These are phyloP conservation scores for Fusarium sp. DNA, from an alignment of 2,329 filamentous ascomycete species.

Conservation along the genomic window DNA sequence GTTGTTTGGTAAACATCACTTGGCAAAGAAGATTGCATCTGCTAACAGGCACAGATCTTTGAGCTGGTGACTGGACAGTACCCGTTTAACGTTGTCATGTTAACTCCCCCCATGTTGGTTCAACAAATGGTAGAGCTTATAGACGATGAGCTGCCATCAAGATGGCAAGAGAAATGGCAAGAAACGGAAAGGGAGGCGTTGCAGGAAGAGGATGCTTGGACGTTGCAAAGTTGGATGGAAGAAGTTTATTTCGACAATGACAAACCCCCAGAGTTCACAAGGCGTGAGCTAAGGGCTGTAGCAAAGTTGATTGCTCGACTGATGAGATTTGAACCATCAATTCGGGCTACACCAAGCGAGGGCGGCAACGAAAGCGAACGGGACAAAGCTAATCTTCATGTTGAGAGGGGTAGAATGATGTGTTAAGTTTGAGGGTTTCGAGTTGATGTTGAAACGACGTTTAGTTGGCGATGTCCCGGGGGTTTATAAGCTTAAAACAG, in stretches of 20 bases:
- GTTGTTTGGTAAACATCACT: constrained; percentile 24
- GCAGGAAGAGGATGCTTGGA: not conserved
- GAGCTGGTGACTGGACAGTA: constrained; percentile 40
- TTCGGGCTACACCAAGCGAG: constrained; percentile 18
- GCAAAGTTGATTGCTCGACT: constrained; percentile 9
- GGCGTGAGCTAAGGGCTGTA: not conserved
- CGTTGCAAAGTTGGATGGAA: constrained; percentile 29
- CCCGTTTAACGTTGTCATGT: constrained; percentile 33
- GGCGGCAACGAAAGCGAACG: not conserved
- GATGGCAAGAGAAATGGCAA: constrained; percentile 28
- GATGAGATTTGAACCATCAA: constrained; percentile 34
- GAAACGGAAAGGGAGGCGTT: not conserved
- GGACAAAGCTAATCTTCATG: not conserved
- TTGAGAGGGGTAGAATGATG: not conserved
- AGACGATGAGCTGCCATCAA: constrained; percentile 15
- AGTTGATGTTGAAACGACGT: not conserved
- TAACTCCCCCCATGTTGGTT: constrained; percentile 16
- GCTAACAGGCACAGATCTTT: constrained; percentile 29
- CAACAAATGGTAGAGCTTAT: constrained; percentile 29
- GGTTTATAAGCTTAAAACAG: not conserved
- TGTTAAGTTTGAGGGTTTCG: too few species aligned
- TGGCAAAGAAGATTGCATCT: accelerated
- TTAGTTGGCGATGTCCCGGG: not conserved
- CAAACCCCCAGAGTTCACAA: constrained; percentile 5
- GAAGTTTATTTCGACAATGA: constrained; percentile 25